Base-by-base conservation (phyloP, 305 asterid genomes). In the Nicotiana rustica region DNA sequence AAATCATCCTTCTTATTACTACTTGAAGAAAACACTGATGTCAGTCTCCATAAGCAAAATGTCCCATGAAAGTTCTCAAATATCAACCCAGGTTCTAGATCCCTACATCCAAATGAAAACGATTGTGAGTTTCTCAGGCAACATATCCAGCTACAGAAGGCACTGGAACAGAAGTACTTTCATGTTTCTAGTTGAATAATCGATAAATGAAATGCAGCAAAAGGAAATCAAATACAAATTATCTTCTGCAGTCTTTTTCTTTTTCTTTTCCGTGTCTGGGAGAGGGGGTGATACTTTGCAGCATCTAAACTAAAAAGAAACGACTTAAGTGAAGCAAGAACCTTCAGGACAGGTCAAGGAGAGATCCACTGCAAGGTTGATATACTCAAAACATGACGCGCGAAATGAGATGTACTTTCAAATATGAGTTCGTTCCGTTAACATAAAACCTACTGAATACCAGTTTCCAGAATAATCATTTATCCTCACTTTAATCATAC, bases 81-180 rank as follows among this genome's bases (percentile, higher is more conserved):
- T 41, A 18, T 19, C 59, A 41, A 41, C 60, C 3, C 60, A 70
- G 36, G 33, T 4, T 70, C 59, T 4, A 18, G 59, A 70, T 70
- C 78, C 78, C 78, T 70, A 33, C 78, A 70, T 70, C 78, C 78
- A 70, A 70, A 70, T 70, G 78, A 70, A 70, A 70, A 5, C 19
- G 35, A 41, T 41, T 70, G 78, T 70, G n/a, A 70, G 18, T 18
- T 38, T 70, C 36, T 18, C 56, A 68, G 44, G 35, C 6, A 18
- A 70, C 59, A 70, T 17, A 41, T 70, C 6, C 59, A 41, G 41
- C 55, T 41, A 67, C 49, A 17, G 25, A 9, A 36, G 15, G n/a
- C 33, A 69, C n/a, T 18, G 33, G 57, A 69, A 69, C 56, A 38
- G 19, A n/a, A 38, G 10, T 70, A 41, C 35, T 41, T 41, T 29